These are phyloP conservation scores for Dendrothele bispora DNA, from an alignment of 768 basidiomycete species.

Conservation along the genomic window DNA sequence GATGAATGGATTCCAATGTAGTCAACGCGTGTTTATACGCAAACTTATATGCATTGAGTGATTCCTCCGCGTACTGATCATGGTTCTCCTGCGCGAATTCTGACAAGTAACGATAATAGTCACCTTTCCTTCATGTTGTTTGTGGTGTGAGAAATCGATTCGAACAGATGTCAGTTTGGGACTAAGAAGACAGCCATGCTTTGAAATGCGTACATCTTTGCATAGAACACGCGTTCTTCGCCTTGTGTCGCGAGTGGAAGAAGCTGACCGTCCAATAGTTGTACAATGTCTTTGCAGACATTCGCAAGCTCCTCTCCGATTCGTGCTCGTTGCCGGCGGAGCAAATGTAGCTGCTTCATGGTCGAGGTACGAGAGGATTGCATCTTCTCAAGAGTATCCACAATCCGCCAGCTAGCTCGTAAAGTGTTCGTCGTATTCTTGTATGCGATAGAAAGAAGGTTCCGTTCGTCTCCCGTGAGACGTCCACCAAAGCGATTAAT, in stretches of 20 bases:
- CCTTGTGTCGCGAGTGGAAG: conserved; percentile 59
- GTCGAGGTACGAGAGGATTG: conserved; percentile 48
- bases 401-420: conserved; percentile 82
- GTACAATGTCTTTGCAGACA: conserved; percentile 78
- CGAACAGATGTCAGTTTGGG: background rate
- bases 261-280: conserved; percentile 56
- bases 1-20: conserved; percentile 76
- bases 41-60: conserved; percentile 81
- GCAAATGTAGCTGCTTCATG: conserved; percentile 58
- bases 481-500: conserved; percentile 65
- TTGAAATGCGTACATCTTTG: conserved; percentile 72
- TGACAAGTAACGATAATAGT: conserved; percentile 89
- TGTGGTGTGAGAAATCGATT: background rate
- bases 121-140: conserved; percentile 66
- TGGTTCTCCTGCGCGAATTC: conserved; percentile 78
- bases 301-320: conserved; percentile 77
- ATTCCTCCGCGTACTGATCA: conserved; percentile 67
- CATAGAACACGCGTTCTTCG: conserved; percentile 87
- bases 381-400: conserved; percentile 75
- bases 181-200: background rate
- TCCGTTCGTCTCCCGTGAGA: conserved; percentile 83
- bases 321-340: conserved; percentile 69
- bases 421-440: conserved; percentile 87
- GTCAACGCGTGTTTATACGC: conserved; percentile 81
- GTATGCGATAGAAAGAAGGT: conserved; percentile 85